Conservation (phyloP, 1,284 basidiomycete species). For the Fistulinella cinereoalba region DNA sequence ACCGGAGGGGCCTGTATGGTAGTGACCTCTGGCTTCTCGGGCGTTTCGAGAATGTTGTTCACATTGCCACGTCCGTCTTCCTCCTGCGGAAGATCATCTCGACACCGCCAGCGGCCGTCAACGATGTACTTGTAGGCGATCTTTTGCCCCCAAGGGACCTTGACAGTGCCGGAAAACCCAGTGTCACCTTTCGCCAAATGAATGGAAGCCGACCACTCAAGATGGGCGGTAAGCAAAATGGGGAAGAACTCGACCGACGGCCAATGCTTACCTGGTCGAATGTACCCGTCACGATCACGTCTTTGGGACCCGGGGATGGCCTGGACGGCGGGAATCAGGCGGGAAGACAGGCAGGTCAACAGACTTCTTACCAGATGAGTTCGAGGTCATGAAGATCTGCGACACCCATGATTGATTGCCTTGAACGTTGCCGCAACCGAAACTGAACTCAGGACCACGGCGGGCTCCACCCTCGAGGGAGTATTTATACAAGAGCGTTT, state of each 20-base stretch:
- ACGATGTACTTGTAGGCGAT: slow-evolving; percentile 77
- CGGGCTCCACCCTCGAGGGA: neutral
- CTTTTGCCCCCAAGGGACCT: slow-evolving; percentile 63
- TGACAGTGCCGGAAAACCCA: slow-evolving; percentile 56
- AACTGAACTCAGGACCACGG: slow-evolving; percentile 9
- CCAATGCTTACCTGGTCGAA: slow-evolving; percentile 66
- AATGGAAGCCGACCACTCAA: slow-evolving; percentile 64
- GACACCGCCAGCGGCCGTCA: slow-evolving; percentile 65
- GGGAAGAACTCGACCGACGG: neutral
- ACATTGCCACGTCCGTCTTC: slow-evolving; percentile 60
- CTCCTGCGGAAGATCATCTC: slow-evolving; percentile 58
- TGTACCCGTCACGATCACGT: slow-evolving; percentile 70
- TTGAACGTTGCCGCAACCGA: slow-evolving; percentile 22
- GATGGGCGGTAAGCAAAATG: slow-evolving; percentile 6
- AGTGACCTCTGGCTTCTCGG: slow-evolving; percentile 43
- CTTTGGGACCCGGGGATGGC: slow-evolving; percentile 52
- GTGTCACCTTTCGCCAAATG: slow-evolving; percentile 49
- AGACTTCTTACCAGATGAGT: slow-evolving; percentile 45
- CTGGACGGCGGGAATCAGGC: slow-evolving; percentile 15
- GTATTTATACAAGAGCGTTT: slow-evolving; percentile 24
- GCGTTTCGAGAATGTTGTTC: slow-evolving; percentile 70
- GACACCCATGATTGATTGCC: slow-evolving; percentile 30
- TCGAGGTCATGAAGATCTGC: slow-evolving; percentile 44
- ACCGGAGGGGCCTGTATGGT: slow-evolving; percentile 1
- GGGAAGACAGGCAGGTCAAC: slow-evolving; percentile 3